Evolutionary conservation across 2,329 filamentous ascomycete species (phyloP), one percentile per base, ranked within the genome.

Genomic region (Paraphoma sp.): DNA sequence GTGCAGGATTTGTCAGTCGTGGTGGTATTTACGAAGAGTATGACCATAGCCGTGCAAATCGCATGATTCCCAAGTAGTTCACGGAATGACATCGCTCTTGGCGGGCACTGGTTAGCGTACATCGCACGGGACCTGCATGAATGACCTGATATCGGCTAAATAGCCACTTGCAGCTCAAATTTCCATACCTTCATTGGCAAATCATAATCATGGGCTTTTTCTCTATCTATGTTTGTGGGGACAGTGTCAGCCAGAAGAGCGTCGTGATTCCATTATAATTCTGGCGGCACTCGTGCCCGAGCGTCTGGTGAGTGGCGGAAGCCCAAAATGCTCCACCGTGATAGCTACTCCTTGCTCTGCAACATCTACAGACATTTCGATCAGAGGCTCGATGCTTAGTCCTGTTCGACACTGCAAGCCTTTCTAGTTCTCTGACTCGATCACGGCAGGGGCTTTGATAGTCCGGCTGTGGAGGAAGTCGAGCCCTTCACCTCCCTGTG

Each of bases 371-470:
- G 28, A 47, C 14, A 33, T 16, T 10, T n/a, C 33, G 29, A 12
- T 30, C 18, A 9, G 12, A 36, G 30, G 16, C 9, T 33, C 23
- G 9, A n/a, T 11, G 16, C 40, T 30, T 16, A 45, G 17, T 31
- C 17, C 18, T 30, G 9, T 42, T 44, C 49, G 46, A 38, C 47
- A 16, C 28, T 48, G 48, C 50, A 38, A 45, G 14, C 23, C 46
- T 47, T 56, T 53, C 65, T 75, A 76, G 51, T 82, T 76, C 67
- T 87, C 84, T 72, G 83, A 85, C 75, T 89, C 86, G 67, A 89
- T 85, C 48, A 88, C 82, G 2, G 86, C 86, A 11, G 86, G 86
- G 16, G 86, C 85, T 73, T 85, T 87, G 76, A 89, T 82, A 57
- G 86, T 83, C 62, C 82, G 79, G 50, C 79, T 81, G 60, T 83